Evolutionary conservation across 2,329 filamentous ascomycete genomes (phyloP).

Genomic region (Knufia petricola): DNA sequence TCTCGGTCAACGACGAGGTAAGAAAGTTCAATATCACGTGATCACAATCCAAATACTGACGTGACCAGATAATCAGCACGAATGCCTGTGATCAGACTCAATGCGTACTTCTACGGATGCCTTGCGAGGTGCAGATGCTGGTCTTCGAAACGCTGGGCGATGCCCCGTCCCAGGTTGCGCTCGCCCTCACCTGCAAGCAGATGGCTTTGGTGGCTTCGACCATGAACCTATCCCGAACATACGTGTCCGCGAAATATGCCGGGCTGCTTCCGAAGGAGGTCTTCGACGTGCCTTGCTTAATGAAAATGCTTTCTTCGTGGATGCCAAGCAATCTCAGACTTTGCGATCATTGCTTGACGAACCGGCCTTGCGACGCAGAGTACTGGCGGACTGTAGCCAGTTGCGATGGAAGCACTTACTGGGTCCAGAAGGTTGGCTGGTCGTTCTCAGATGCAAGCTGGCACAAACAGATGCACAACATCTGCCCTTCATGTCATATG

Average conservation of each 20-base stretch:
- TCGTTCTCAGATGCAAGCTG: slow-evolving; percentile 19
- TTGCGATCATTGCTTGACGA: slow-evolving; percentile 23
- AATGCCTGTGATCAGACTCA: not conserved
- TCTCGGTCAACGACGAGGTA: slow-evolving; percentile 16
- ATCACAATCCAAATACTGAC: slow-evolving; percentile 8
- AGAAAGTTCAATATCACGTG: not conserved
- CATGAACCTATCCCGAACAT: slow-evolving; percentile 16
- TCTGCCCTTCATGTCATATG: slow-evolving; percentile 20
- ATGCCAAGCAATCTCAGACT: slow-evolving; percentile 18
- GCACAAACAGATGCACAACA: slow-evolving; percentile 22
- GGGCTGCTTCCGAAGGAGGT: slow-evolving; percentile 18
- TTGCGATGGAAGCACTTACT: slow-evolving; percentile 19
- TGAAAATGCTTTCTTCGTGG: slow-evolving; percentile 19
- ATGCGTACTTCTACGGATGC: slow-evolving; percentile 16
- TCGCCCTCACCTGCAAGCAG: slow-evolving; percentile 23
- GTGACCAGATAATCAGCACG: slow-evolving; percentile 5
- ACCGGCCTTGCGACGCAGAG: slow-evolving; percentile 15
- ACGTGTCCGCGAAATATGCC: slow-evolving; percentile 20
- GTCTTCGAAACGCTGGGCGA: slow-evolving; percentile 19
- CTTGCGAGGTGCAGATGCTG: slow-evolving; percentile 18
- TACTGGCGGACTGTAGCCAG: slow-evolving; percentile 18
- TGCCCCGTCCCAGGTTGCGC: slow-evolving; percentile 19
- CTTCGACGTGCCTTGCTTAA: slow-evolving; percentile 23
- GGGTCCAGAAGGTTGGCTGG: slow-evolving; percentile 22
- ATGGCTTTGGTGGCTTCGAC: slow-evolving; percentile 16